Evolutionary conservation across 805 yeast species (phyloP), one percentile per base, ranked within the genome.

Genomic region (Phaffomyces opuntiae): DNA sequence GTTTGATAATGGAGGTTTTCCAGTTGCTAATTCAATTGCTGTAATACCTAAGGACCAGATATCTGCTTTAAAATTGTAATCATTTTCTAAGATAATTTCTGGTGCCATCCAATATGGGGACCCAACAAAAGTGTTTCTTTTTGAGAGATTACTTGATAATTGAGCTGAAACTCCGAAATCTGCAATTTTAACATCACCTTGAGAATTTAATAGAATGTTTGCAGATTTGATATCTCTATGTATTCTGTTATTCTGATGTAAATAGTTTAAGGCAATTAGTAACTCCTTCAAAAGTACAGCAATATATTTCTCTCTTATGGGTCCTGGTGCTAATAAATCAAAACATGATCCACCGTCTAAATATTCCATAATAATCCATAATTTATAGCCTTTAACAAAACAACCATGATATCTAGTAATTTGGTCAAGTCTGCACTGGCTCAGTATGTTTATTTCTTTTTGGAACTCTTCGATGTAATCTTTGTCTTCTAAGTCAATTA

Each of bases 71-170:
- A 82, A 77, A 63, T 87, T 95, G 37, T 81, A 75, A 21, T 83
- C 87, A 41, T 91, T 95, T 63, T 90, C 97, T 62, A 86, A 72
- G 35, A 91, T 91, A 32, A 91, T 98, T 63, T 91, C 99, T 0
- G 99, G 99, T 0, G 98, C 96, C 99, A 93, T 93, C 99, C 99
- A 93, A 62, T 89, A 93, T 1, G 95, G 95, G 0, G 95, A 85
- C 1, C 95, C 95, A 8, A 77, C 81, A 57, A 77, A 71, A 0
- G 83, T 78, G 60, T 73, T 70, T 53, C 99, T 72, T 56, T 83
- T 75, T 38, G 84, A 72, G 48, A 80, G 56, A 53, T 80, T 79
- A 52, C 74, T 81, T 5, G 95, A 81, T 8, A 78, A 71, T 54
- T 81, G 85, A 1, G 97, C 87, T 1, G 98, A 95, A 11, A 91